Evolutionary conservation across 2,329 filamentous ascomycete species (phyloP), one percentile per base, ranked within the genome.

Genomic region (Thelonectria olida): DNA sequence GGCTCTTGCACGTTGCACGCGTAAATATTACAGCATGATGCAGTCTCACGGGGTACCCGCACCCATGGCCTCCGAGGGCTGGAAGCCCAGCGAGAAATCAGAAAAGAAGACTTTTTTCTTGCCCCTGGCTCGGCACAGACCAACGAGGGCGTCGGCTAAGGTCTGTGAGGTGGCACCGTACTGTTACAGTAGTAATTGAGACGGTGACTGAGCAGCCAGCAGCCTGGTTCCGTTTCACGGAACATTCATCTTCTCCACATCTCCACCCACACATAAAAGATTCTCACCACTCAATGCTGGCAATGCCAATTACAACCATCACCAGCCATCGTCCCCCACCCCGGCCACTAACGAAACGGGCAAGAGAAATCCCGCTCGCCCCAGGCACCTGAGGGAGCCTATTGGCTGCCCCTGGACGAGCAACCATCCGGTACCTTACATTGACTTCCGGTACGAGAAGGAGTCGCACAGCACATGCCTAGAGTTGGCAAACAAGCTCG

Each of bases 361-460:
- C 28, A 7, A 31, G 38, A 50, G 52, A 51, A 55, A 50, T 55
- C 58, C 42, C 58, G 58, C 60, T 54, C 25, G 45, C 52, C 59
- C 59, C 69, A 74, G 72, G 71, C 58, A 74, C 71, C 53, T 27
- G 23, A 23, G n/a, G 53, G 9, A 49, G 17, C 48, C 63, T 20
- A 76, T 76, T 76, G 74, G 74, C 47, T 62, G 59, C 67, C 52
- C 62, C 58, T 54, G 42, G 34, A 52, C 54, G 52, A 41, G n/a
- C 42, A 36, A 23, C 47, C 15, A 48, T 51, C 62, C 51, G 62
- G 71, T 72, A 66, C 73, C 72, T 73, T 72, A 68, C 63, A 39
- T 39, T 17, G n/a, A 39, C 36, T 17, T n/a, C n/a, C 7, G 28
- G 28, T 23, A 44, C 39, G 39, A 44, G 39, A 2, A 44, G 20